Evolutionary conservation across 2,329 filamentous ascomycete genomes (phyloP), one percentile per base, ranked within the genome.

Genomic region (Cladosporium sp.): DNA sequence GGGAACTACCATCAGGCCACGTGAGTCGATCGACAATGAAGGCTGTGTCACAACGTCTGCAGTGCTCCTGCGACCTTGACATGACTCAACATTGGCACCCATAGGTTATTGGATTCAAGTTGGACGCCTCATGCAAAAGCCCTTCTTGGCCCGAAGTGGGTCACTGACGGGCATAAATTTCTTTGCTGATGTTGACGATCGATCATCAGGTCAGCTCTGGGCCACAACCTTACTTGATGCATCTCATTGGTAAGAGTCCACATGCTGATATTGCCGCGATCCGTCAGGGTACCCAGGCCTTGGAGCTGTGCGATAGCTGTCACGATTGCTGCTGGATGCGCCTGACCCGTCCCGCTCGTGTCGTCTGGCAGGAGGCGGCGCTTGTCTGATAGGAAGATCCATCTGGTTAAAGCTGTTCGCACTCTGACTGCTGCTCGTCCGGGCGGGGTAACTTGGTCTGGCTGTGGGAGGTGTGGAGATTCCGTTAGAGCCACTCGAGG

Each of bases 311-410:
- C 65, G 58, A 45, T 65, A 65, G 47, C 58, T 59, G 50, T 67
- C 66, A 49, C 61, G 62, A 20, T 39, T 39, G 36, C 64, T 66
- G 5, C 64, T 63, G 40, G 66, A 58, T 3, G 66, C 68, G 40
- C 65, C 66, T 19, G 67, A 66, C 52, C 67, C 61, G 24, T 56
- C 57, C 60, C 53, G 59, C 51, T 54, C 64, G 65, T 61, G 44
- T 69, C 66, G 45, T 48, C 64, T 66, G 37, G 24, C 45, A 17
- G 47, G 44, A 32, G 44, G 44, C 6, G 74, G 74, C 24, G 75
- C 75, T 40, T 76, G 76, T 57, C 77, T 68, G 42, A 79, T 77
- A 10, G 77, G 77, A 7, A 79, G 66, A 37, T 73, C 74, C 72
- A 78, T 74, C 36, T 69, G 50, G 32, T 66, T 58, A 57, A 44